phyloP scores from a whole-genome alignment of 2,329 filamentous ascomycete genomes.

The Lasiodiplodia gonubiensis region DNA sequence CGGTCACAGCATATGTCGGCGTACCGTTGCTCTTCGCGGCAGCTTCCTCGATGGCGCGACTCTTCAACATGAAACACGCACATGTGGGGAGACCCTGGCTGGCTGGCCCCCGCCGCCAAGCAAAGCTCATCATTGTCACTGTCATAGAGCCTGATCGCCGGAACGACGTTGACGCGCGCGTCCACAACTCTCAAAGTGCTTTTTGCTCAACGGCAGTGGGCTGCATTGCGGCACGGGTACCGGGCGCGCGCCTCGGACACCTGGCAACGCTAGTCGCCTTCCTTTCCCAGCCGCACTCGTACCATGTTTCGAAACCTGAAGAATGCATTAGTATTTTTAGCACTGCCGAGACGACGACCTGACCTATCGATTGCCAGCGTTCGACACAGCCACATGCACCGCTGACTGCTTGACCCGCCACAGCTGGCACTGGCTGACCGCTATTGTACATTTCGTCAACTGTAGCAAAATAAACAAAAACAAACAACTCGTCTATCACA shows the following conservation, averaged over 20 bases:
- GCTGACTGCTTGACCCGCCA: neutral
- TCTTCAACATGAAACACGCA: slow-evolving; percentile 17
- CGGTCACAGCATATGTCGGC: slow-evolving; percentile 10
- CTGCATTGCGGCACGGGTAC: neutral
- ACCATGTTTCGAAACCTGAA: slow-evolving; percentile 17
- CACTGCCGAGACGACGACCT: slow-evolving; percentile 4
- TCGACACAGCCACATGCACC: slow-evolving; percentile 20
- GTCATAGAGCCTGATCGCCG: neutral
- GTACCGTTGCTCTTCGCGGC: neutral
- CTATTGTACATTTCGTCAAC: neutral
- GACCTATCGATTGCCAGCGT: slow-evolving; percentile 6
- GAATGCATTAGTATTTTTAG: slow-evolving; percentile 25
- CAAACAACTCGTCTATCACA: neutral
- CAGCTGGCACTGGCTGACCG: neutral
- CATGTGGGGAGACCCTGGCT: slow-evolving; percentile 24
- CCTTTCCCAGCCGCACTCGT: slow-evolving; percentile 2
- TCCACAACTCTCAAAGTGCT: neutral
- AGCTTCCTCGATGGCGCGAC: slow-evolving; percentile 19
- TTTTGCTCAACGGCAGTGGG: slow-evolving; percentile 8
- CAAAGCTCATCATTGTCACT: neutral
- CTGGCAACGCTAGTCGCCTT: slow-evolving; percentile 4
- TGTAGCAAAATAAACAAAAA: neutral
- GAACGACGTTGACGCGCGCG: neutral
- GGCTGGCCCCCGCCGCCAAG: slow-evolving; percentile 15
- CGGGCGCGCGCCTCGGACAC: neutral